phyloP scores from a whole-genome alignment of 2,329 filamentous ascomycete species.

The Colletotrichum phormii region DNA sequence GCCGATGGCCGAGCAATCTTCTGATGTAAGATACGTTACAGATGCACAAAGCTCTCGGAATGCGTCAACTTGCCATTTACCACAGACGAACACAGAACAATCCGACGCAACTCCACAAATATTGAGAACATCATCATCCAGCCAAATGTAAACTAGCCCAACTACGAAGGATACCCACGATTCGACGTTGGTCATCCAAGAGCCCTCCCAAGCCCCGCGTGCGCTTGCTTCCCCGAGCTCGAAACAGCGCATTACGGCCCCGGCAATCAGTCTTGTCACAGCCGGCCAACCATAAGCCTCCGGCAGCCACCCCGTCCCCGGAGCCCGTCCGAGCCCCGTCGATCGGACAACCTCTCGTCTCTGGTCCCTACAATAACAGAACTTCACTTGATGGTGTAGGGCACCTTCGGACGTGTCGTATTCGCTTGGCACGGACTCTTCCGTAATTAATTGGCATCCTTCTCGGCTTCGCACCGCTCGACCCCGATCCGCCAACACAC shows the following conservation, averaged over 20 bases:
- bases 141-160: neutral
- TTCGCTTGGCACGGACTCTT: neutral
- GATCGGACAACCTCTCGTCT: constrained; percentile 9
- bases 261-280: neutral
- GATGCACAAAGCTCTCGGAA: too few species aligned
- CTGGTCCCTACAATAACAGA: neutral
- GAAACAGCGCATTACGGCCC: neutral
- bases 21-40: too few species aligned
- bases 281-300: neutral
- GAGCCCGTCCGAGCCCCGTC: neutral
- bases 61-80: too few species aligned
- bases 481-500: neutral
- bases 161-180: neutral
- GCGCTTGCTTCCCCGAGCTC: neutral
- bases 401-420: neutral
- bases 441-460: constrained; percentile 3
- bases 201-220: neutral
- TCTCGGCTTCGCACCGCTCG: constrained; percentile 5
- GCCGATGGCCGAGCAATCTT: too few species aligned
- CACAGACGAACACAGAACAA: too few species aligned
- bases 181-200: neutral
- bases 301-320: neutral
- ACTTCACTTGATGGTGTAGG: neutral
- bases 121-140: neutral
- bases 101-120: too few species aligned